Conservation (phyloP, 23 red algal species). For the Gracilaria gracilis region DNA sequence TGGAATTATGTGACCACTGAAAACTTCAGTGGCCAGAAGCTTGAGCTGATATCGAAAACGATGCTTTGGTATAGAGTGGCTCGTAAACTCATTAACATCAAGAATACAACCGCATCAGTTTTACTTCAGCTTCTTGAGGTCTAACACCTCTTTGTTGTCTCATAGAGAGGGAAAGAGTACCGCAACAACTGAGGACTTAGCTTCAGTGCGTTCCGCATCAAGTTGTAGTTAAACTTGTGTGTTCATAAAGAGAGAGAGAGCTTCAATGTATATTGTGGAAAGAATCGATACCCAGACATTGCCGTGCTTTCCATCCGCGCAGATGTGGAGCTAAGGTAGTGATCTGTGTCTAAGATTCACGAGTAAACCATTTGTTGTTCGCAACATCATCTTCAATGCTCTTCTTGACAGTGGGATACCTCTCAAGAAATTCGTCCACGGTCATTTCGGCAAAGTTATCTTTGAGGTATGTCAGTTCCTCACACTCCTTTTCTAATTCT, state of each 20-base stretch:
- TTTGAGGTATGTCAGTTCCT: slow-evolving; percentile 36
- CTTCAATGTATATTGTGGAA: too few species aligned
- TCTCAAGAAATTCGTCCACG: slow-evolving; percentile 69
- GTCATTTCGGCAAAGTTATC: slow-evolving; percentile 58
- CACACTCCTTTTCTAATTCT: slow-evolving; percentile 44
- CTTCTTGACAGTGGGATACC: slow-evolving; percentile 62
- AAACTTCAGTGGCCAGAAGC: too few species aligned
- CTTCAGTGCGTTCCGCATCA: too few species aligned
- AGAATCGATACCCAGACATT: not conserved
- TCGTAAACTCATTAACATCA: not conserved
- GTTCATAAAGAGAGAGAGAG: too few species aligned
- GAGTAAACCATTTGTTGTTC: slow-evolving; percentile 74
- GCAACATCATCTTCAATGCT: slow-evolving; percentile 68
- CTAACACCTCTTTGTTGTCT: not conserved
- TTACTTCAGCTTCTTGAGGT: not conserved
- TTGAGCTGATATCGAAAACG: not conserved
- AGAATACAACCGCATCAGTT: slow-evolving; percentile 2
- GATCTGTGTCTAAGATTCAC: not conserved
- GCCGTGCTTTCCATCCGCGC: not conserved
- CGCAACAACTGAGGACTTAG: not conserved
- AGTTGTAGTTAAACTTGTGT: too few species aligned
- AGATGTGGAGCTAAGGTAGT: not conserved
- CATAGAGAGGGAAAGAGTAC: not conserved
- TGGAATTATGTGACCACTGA: too few species aligned
- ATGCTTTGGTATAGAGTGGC: not conserved